Evolutionary conservation across 2,329 filamentous ascomycete species (phyloP).

Genomic region (Stachybotrys chlorohalonatus): DNA sequence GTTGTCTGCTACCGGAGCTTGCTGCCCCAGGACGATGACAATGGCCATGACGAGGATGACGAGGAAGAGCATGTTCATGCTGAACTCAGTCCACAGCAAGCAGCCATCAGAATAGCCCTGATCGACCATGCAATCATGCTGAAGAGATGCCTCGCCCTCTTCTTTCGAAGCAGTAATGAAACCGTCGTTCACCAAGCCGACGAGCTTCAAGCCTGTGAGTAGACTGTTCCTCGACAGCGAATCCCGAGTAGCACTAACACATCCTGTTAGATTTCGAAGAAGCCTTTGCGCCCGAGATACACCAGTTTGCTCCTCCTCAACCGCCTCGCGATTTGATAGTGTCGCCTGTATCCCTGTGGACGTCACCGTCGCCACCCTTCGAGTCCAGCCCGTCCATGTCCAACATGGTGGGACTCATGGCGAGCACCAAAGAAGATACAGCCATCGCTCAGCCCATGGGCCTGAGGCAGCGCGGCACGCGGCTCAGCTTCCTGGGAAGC

Average conservation of each 20-base stretch:
- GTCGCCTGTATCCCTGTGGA: conserved; percentile 34
- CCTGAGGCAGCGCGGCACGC: conserved; percentile 40
- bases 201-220: conserved; percentile 58
- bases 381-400: conserved; percentile 23
- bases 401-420: conserved; percentile 23
- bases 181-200: conserved; percentile 45
- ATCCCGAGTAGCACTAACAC: conserved; percentile 8
- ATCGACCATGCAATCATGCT: conserved; percentile 85
- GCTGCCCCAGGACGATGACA: conserved; percentile 43
- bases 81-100: conserved; percentile 54
- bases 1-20: conserved; percentile 71
- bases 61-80: conserved; percentile 33
- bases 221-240: conserved; percentile 1
- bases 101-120: conserved; percentile 73
- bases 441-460: conserved; percentile 42
- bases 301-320: conserved; percentile 47
- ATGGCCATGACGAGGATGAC: conserved; percentile 22
- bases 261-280: conserved; percentile 45
- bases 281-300: conserved; percentile 58
- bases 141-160: conserved; percentile 67
- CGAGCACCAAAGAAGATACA: conserved; percentile 35
- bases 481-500: conserved; percentile 49
- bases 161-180: conserved; percentile 54
- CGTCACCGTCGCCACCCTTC: conserved; percentile 39
- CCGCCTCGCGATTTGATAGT: conserved; percentile 29